Percentiles rank a stretch among this genome's conserved stretches.
Evolutionary conservation across 148 eudicot species (phyloP).

Genomic region (Rhododendron ovatum): DNA sequence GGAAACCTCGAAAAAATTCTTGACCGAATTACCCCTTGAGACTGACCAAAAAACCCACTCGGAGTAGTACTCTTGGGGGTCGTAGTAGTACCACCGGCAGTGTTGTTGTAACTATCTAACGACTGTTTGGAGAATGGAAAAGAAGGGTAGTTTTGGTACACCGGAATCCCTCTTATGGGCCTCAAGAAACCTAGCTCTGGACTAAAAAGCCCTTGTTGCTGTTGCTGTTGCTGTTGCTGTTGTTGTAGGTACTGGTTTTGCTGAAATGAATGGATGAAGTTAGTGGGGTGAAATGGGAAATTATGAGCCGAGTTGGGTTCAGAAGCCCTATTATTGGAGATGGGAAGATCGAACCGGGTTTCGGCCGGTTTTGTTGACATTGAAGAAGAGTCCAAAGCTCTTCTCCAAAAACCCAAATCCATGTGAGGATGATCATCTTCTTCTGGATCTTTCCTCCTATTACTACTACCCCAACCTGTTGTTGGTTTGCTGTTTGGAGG

Average conservation of each 20-base stretch:
- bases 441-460: conserved; percentile 18
- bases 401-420: conserved; percentile 56
- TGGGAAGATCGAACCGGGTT: conserved; percentile 28
- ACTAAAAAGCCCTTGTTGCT: conserved; percentile 23
- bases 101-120: background rate
- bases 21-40: conserved; percentile 52
- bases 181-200: conserved; percentile 42
- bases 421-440: conserved; percentile 12
- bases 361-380: conserved; percentile 11
- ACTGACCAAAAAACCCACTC: conserved; percentile 2
- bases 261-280: conserved; percentile 16
- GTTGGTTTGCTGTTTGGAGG: conserved; percentile 64
- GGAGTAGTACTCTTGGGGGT: background rate
- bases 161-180: conserved; percentile 88
- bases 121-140: conserved; percentile 39
- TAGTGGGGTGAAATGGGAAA: conserved; percentile 8
- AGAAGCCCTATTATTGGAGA: conserved; percentile 18
- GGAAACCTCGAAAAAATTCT: conserved; percentile 74
- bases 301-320: background rate
- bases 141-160: conserved; percentile 59
- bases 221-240: conserved; percentile 19
- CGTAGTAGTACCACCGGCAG: background rate
- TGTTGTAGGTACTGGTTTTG: conserved; percentile 11
- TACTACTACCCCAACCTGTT: conserved; percentile 17
- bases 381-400: conserved; percentile 43